A percentile compares a stretch with the other conserved stretches of the same genome.
These are phyloP conservation scores for Stentor roeselii DNA, from an alignment of 73 alveolate genomes.

Conservation along the genomic window DNA sequence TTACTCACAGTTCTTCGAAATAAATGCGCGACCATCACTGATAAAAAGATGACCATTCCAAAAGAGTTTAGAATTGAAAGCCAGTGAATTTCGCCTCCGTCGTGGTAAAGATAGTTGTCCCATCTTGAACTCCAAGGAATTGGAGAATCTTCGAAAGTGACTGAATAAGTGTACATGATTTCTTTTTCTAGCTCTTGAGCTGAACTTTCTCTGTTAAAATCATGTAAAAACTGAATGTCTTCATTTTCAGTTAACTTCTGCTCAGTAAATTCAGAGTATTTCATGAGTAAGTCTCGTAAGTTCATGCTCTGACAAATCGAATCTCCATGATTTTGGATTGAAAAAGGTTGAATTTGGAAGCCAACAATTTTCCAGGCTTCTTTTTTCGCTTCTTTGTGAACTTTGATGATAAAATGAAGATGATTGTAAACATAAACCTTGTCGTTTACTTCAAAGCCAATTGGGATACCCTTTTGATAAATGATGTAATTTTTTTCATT, in stretches of 20 bases:
- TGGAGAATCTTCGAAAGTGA: conserved; percentile 5
- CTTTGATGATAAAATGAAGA: neutral
- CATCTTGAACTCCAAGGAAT: conserved; percentile 24
- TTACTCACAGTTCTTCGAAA: conserved; percentile 12
- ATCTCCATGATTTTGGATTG: neutral
- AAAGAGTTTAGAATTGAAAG: conserved; percentile 20
- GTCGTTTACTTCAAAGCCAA: neutral
- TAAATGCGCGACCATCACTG: conserved; percentile 28
- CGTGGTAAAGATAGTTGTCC: conserved; percentile 20
- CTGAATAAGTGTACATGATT: conserved; percentile 11
- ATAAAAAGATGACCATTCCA: conserved; percentile 18
- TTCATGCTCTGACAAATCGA: neutral
- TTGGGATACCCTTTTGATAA: conserved; percentile 13
- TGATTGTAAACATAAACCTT: conserved; percentile 13
- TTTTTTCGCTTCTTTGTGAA: neutral
- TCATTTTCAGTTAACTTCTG: neutral
- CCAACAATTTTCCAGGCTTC: conserved; percentile 26
- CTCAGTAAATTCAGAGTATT: neutral
- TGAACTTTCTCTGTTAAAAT: neutral
- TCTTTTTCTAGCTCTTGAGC: neutral
- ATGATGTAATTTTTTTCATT: neutral
- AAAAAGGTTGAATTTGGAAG: neutral
- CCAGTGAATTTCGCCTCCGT: conserved; percentile 22
- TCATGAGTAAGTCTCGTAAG: neutral
- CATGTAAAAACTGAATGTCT: neutral